Evolutionary conservation across 805 yeast species (phyloP).

Genomic region (Candida taoyuanica): DNA sequence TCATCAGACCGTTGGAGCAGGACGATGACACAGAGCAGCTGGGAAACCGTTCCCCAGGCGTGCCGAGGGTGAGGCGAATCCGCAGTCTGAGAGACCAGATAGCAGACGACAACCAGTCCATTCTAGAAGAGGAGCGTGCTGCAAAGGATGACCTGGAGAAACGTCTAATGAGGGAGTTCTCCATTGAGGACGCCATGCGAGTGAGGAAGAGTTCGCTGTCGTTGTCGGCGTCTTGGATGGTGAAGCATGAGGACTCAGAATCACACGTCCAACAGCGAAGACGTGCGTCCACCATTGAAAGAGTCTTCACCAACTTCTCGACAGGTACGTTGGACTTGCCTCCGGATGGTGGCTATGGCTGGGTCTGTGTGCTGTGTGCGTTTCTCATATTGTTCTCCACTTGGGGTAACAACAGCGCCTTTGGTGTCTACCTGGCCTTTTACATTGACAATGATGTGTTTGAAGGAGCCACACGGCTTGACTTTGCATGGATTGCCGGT

Average conservation of each 20-base stretch:
- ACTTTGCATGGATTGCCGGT: constrained; percentile 66
- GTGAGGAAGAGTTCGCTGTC: background rate
- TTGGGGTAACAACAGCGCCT: constrained; percentile 65
- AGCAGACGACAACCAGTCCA: constrained; percentile 14
- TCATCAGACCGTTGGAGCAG: constrained; percentile 4
- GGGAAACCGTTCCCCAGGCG: background rate
- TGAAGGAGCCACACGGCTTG: constrained; percentile 49
- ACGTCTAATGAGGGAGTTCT: constrained; percentile 6
- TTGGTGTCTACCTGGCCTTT: constrained; percentile 56
- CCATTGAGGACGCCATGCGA: constrained; percentile 11
- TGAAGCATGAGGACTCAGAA: background rate
- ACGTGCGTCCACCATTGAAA: background rate
- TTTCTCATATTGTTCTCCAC: constrained; percentile 49
- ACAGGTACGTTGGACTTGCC: constrained; percentile 5
- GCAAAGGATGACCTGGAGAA: constrained; percentile 3
- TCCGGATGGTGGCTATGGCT: constrained; percentile 67
- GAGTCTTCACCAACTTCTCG: background rate
- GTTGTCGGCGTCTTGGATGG: too few relatives aligned
- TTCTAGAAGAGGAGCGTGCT: constrained; percentile 10
- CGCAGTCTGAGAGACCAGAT: constrained; percentile 13
- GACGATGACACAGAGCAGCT: too few relatives aligned
- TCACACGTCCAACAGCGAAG: too few relatives aligned
- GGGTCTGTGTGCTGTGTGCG: constrained; percentile 54
- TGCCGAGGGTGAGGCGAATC: constrained; percentile 7
- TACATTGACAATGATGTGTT: constrained; percentile 48